phyloP scores from a whole-genome alignment of 176 grass and related monocot genomes.

The Eleusine indica region DNA sequence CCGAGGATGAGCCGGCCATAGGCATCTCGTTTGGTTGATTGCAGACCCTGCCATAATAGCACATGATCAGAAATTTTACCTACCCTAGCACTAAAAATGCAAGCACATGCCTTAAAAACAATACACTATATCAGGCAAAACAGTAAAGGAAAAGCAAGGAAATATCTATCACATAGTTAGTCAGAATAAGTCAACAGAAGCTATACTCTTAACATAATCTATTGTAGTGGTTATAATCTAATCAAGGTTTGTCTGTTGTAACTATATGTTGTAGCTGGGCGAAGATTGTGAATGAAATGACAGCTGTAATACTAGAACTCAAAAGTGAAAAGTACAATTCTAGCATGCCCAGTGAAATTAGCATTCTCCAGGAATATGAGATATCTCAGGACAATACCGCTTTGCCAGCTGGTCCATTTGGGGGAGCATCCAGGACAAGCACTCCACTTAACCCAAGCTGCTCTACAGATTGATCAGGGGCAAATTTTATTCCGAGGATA shows the following conservation, averaged over 20 bases:
- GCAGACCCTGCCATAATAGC: conserved; percentile 62
- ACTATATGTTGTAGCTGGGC: neutral
- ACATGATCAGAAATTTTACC: conserved; percentile 13
- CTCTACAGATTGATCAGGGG: conserved; percentile 98
- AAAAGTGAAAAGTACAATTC: conserved; percentile 1
- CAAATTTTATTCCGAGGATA: conserved; percentile 99
- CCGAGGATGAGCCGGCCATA: conserved; percentile 89
- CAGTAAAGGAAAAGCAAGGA: neutral
- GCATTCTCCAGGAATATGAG: conserved; percentile 13
- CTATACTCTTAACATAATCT: too few relatives aligned
- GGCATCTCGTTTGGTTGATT: conserved; percentile 81
- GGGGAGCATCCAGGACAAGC: conserved; percentile 93
- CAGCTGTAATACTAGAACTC: neutral
- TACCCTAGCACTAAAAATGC: neutral
- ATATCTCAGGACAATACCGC: conserved; percentile 51
- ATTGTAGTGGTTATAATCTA: neutral
- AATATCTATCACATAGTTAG: neutral
- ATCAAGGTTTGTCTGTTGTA: conserved; percentile 20
- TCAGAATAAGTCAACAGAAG: too few relatives aligned
- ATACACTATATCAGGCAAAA: neutral
- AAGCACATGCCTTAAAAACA: conserved; percentile 9
- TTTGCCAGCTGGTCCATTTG: conserved; percentile 96
- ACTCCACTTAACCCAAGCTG: conserved; percentile 98
- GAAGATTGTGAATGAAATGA: neutral
- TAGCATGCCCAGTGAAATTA: neutral